These are phyloP conservation scores for Aspergillus affinis DNA, from an alignment of 495 filamentous ascomycete genomes.

Conservation along the genomic window DNA sequence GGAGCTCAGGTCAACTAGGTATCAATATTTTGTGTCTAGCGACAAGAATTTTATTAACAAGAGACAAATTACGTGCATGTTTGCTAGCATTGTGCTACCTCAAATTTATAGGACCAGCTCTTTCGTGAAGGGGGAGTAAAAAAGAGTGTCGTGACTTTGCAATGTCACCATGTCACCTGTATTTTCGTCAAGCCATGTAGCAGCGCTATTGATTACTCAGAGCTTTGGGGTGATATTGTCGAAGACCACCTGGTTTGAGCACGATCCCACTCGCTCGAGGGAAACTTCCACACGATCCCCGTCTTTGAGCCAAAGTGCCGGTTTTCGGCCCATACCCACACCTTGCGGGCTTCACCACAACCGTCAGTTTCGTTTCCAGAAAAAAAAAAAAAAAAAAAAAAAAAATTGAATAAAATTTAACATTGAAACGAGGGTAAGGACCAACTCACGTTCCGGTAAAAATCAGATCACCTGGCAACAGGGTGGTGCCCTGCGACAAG, in stretches of 20 bases:
- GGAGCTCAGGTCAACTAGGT: constrained; percentile 62
- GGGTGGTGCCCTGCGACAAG: constrained; percentile 72
- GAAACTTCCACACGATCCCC: constrained; percentile 76
- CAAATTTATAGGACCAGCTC: background rate
- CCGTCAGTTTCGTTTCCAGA: constrained; percentile 12
- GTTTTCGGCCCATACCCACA: constrained; percentile 75
- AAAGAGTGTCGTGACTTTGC: background rate
- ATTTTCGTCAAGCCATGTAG: background rate
- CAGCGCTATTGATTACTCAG: constrained; percentile 11
- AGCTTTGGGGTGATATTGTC: constrained; percentile 56
- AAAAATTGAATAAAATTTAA: too few relatives aligned
- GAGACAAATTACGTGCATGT: constrained; percentile 7
- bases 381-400: background rate
- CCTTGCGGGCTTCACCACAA: constrained; percentile 59
- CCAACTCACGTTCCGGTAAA: constrained; percentile 78
- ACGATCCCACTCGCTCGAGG: constrained; percentile 69
- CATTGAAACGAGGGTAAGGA: too few relatives aligned
- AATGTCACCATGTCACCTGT: background rate
- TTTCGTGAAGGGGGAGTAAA: background rate
- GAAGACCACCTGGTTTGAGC: constrained; percentile 71
- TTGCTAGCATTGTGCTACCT: background rate
- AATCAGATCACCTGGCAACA: constrained; percentile 77
- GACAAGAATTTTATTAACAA: constrained; percentile 12
- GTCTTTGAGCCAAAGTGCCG: constrained; percentile 74
- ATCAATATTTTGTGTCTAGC: constrained; percentile 12